These are phyloP conservation scores for Hortiboletus flavorubellus DNA, from an alignment of 768 basidiomycete species.

Conservation along the genomic window DNA sequence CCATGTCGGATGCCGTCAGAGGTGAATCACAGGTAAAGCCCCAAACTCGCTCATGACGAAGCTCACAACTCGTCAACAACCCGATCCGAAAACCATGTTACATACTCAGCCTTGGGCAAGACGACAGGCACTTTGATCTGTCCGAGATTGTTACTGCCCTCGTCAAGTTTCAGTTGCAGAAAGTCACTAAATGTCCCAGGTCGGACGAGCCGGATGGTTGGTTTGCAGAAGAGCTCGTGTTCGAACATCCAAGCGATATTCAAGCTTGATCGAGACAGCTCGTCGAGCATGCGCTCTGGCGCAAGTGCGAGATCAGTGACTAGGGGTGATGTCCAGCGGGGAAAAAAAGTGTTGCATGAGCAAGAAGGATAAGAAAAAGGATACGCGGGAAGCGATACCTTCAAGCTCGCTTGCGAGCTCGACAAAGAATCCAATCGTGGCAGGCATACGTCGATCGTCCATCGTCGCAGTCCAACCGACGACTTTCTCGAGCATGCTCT, in stretches of 20 bases:
- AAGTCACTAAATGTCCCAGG: constrained; percentile 22
- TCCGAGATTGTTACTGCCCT: not conserved
- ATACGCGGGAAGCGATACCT: not conserved
- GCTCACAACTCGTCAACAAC: constrained; percentile 16
- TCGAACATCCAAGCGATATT: not conserved
- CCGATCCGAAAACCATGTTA: not conserved
- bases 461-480: constrained; percentile 15
- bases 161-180: constrained; percentile 16
- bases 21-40: not conserved
- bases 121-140: constrained; percentile 25
- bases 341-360: not conserved
- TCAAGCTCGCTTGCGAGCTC: constrained; percentile 4
- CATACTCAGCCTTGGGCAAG: constrained; percentile 1
- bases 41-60: not conserved
- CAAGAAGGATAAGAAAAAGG: not conserved
- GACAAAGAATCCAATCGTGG: constrained; percentile 16
- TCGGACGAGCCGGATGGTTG: constrained; percentile 21
- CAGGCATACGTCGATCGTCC: constrained; percentile 2
- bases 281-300: constrained; percentile 7
- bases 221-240: constrained; percentile 4
- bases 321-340: not conserved
- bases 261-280: not conserved
- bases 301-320: not conserved
- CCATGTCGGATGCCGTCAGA: not conserved
- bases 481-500: not conserved